Base-by-base conservation (phyloP, 441 rosid genomes). In the Gossypium trilobum region DNA sequence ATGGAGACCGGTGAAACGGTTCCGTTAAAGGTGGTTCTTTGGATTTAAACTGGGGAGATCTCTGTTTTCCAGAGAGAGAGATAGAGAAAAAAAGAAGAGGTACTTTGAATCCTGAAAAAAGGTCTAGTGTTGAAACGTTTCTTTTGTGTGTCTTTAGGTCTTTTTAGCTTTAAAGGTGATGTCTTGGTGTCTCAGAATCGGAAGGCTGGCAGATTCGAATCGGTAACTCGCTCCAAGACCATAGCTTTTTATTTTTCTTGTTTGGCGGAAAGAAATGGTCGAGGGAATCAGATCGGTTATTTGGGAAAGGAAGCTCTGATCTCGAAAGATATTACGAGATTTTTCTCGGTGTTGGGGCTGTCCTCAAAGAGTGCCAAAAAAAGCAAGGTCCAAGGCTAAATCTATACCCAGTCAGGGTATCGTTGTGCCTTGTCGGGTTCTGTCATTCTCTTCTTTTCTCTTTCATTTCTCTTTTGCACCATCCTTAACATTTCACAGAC, bases 311-410 rank as follows among this genome's bases (percentile, higher is more conserved):
- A 55, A 33, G 74, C 58, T 19, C 58, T 54, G 58, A 83, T 86
- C 86, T 82, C 89, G 80, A 84, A 82, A 78, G 84, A 80, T 80
- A 77, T 78, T 76, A 65, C 76, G 77, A 27, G 46, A 50, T 68
- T 68, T 80, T 80, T 80, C 83, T 83, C 82, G 46, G 91, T 85
- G 89, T 85, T 81, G 83, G 85, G 78, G 81, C 74, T 87, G 87
- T 68, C 81, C 84, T 80, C 68, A 31, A 75, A 80, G 79, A 19
- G 77, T 72, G 84, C 77, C 71, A 62, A 79, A 74, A 78, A 27
- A 29, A 48, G 58, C 58, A 67, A 50, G 27, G 59, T 68, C 23
- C 79, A 73, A 79, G 85, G 78, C 82, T 71, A 77, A 71, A 79
- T 72, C 73, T 74, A 78, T 79, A 60, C 29, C 76, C 68, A 55